Evolutionary conservation across 805 yeast genomes (phyloP).

Genomic region (Vanderwaltozyma yarrowii): DNA sequence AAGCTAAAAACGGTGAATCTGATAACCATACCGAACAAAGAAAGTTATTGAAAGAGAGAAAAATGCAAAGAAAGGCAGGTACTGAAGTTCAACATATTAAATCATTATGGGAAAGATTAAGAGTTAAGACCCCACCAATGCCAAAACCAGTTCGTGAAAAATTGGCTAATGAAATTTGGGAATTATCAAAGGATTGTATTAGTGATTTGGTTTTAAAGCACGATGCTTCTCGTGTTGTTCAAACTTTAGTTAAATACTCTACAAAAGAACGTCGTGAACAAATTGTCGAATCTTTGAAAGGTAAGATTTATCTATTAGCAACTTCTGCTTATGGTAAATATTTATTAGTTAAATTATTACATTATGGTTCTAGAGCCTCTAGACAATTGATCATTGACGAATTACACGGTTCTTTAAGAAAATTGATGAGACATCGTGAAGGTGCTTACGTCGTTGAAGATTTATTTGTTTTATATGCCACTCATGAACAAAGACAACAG

Average conservation of each 20-base stretch:
- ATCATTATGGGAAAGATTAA: conserved; percentile 78
- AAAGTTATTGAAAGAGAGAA: conserved; percentile 68
- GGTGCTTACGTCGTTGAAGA: conserved; percentile 98
- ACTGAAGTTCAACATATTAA: conserved; percentile 75
- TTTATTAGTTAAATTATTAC: conserved; percentile 74
- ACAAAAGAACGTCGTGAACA: conserved; percentile 66
- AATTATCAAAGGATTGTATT: conserved; percentile 61
- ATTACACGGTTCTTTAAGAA: conserved; percentile 82
- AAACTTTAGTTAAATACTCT: conserved; percentile 81
- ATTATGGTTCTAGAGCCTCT: conserved; percentile 80
- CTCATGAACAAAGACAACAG: conserved; percentile 74
- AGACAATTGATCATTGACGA: conserved; percentile 69
- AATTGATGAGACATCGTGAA: conserved; percentile 91
- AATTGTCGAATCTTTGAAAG: conserved; percentile 59
- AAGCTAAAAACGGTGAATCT: conserved; percentile 22
- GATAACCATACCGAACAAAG: conserved; percentile 69
- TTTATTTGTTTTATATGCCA: conserved; percentile 73
- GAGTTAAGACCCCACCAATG: conserved; percentile 75
- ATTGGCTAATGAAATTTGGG: conserved; percentile 79
- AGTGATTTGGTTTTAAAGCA: conserved; percentile 86
- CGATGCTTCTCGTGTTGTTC: conserved; percentile 93
- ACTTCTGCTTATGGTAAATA: conserved; percentile 93
- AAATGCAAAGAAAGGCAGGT: conserved; percentile 81
- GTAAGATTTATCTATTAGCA: conserved; percentile 70
- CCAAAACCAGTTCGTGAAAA: conserved; percentile 69